These are phyloP conservation scores for Solanum tarapatanum DNA, from an alignment of 257 asterid species.

Conservation along the genomic window DNA sequence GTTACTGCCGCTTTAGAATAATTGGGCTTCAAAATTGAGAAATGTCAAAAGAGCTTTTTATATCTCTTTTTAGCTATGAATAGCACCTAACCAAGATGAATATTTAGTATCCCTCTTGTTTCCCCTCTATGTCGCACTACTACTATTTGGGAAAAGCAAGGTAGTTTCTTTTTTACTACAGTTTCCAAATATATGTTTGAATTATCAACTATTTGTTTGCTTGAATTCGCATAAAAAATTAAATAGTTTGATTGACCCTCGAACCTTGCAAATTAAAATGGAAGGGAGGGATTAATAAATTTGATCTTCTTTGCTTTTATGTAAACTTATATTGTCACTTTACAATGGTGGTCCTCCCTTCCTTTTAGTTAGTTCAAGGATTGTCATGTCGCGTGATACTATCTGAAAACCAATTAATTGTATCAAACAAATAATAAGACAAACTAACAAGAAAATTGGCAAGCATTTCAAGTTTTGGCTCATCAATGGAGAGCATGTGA, in stretches of 20 bases:
- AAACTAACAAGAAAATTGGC: not conserved
- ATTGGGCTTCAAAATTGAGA: not conserved
- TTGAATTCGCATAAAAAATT: not conserved
- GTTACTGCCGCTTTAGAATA: not conserved
- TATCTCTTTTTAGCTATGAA: not conserved
- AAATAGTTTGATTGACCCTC: not conserved
- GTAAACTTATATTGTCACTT: not conserved
- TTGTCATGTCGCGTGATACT: not conserved
- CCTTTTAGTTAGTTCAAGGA: not conserved
- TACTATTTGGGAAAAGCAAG: not conserved
- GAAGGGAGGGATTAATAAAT: not conserved
- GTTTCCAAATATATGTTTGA: not conserved
- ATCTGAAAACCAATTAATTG: not conserved
- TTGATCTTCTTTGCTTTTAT: not conserved
- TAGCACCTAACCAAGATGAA: not conserved
- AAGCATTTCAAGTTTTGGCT: not conserved
- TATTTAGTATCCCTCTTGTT: not conserved
- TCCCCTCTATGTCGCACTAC: not conserved
- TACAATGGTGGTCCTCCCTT: not conserved
- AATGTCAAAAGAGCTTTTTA: not conserved
- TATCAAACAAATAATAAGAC: not conserved
- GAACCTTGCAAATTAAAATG: not conserved
- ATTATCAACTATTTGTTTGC: not conserved
- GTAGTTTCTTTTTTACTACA: not conserved
- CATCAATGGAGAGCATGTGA: not conserved